These are phyloP conservation scores for Berkeleyomyces basicola DNA, from an alignment of 2,329 filamentous ascomycete species.

Conservation along the genomic window DNA sequence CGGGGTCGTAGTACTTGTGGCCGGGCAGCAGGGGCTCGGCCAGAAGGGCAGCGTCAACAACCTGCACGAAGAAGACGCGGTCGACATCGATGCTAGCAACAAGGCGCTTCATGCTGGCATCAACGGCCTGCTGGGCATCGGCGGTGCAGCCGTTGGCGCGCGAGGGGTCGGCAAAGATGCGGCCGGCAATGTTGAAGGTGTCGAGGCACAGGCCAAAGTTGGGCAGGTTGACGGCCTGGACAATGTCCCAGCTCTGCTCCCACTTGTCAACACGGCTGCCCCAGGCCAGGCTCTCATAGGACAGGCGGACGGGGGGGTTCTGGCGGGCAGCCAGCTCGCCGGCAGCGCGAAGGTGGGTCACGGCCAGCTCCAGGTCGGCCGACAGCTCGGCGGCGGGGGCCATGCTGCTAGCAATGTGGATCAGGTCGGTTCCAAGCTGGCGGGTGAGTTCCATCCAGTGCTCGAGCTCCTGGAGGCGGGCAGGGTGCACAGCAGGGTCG, in stretches of 20 bases:
- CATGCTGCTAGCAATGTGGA: constrained; percentile 60
- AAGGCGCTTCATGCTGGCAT: constrained; percentile 37
- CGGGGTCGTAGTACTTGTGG: constrained; percentile 22
- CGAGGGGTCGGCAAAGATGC: constrained; percentile 54
- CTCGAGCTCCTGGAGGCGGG: constrained; percentile 43
- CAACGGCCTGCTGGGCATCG: constrained; percentile 38
- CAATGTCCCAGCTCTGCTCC: constrained; percentile 55
- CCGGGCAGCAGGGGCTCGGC: constrained; percentile 34
- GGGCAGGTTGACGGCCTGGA: constrained; percentile 43
- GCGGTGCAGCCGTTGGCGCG: constrained; percentile 31
- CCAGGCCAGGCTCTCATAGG: constrained; percentile 60
- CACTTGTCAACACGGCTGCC: constrained; percentile 54
- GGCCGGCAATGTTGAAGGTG: constrained; percentile 60
- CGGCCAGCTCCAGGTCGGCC: constrained; percentile 34
- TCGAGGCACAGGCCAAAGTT: constrained; percentile 69
- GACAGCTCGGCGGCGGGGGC: constrained; percentile 32
- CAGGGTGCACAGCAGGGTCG: constrained; percentile 40
- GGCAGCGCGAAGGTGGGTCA: constrained; percentile 43
- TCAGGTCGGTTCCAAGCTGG: constrained; percentile 50
- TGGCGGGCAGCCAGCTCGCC: constrained; percentile 49
- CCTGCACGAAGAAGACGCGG: constrained; percentile 61
- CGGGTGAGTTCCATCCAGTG: constrained; percentile 54
- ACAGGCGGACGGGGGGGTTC: constrained; percentile 44
- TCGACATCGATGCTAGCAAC: constrained; percentile 37
- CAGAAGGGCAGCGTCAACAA: constrained; percentile 57